Conservation (phyloP, 768 basidiomycete species). For the Xanthoconium stramineum region DNA sequence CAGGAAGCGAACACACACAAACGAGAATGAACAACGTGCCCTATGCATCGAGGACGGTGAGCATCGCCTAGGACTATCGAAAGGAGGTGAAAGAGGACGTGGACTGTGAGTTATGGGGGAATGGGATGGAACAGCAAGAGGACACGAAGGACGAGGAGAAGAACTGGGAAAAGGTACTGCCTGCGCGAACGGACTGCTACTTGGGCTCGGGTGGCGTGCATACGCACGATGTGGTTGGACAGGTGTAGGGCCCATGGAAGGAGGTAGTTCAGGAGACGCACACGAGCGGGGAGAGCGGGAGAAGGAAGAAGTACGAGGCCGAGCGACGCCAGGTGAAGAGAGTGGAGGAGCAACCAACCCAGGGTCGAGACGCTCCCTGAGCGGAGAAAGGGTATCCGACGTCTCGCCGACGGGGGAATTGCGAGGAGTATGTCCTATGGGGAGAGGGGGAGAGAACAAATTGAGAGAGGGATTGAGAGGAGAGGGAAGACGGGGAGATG, state of each 20-base stretch:
- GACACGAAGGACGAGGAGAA: slow-evolving; percentile 10
- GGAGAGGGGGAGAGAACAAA: slow-evolving; percentile 1
- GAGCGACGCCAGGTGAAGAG: background rate
- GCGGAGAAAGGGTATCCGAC: slow-evolving; percentile 16
- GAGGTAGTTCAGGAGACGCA: slow-evolving; percentile 14
- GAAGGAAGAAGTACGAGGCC: slow-evolving; percentile 10
- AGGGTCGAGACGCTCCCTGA: slow-evolving; percentile 14
- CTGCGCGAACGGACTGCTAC: slow-evolving; percentile 6
- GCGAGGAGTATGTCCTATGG: background rate
- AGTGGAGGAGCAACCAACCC: slow-evolving; percentile 2
- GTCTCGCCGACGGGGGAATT: slow-evolving; percentile 12
- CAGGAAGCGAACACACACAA: background rate
- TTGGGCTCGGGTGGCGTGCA: slow-evolving; percentile 9
- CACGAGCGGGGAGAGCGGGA: slow-evolving; percentile 10
- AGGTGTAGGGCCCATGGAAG: background rate
- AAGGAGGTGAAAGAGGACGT: slow-evolving; percentile 6
- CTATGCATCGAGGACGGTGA: slow-evolving; percentile 12
- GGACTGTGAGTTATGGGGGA: background rate
- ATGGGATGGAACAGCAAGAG: slow-evolving; percentile 4
- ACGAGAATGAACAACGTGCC: slow-evolving; percentile 7
- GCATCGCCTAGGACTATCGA: background rate
- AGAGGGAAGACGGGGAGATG: slow-evolving; percentile 21
- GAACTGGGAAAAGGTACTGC: slow-evolving; percentile 12
- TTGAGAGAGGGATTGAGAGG: slow-evolving; percentile 23
- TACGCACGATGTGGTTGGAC: slow-evolving; percentile 5